These are phyloP conservation scores for Acanthamoeba healyi DNA, from an alignment of 208 protist genomes.

Conservation along the genomic window DNA sequence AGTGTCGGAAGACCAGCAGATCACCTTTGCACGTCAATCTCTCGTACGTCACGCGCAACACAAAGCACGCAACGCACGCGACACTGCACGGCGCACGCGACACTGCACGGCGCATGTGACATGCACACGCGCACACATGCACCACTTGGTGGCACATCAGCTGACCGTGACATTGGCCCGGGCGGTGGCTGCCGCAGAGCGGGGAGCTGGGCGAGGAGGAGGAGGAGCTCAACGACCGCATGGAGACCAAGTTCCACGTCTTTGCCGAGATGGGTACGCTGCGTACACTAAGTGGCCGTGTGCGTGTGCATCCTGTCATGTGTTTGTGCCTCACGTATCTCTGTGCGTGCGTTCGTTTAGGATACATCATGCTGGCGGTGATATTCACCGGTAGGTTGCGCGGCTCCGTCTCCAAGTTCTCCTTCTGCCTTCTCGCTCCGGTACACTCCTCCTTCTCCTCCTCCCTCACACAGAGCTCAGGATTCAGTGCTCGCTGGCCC, in stretches of 20 bases:
- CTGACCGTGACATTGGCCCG: not conserved
- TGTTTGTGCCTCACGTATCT: not conserved
- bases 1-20: not conserved
- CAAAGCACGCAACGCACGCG: not conserved
- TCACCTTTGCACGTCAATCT: constrained; percentile 40
- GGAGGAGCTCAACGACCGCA: not conserved
- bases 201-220: constrained; percentile 57
- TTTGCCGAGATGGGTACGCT: constrained; percentile 61
- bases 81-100: no score
- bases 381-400: constrained; percentile 54
- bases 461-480: no score
- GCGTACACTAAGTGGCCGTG: not conserved
- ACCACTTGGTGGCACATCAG: not conserved
- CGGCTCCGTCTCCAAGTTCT: constrained; percentile 59
- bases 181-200: not conserved
- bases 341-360: no score
- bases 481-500: no score
- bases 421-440: constrained; percentile 41
- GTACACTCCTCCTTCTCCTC: not conserved
- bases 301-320: not conserved
- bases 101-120: no score
- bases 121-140: no score
- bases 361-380: constrained; percentile 46
- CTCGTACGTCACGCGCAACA: not conserved
- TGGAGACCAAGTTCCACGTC: constrained; percentile 76